phyloP scores from a whole-genome alignment of 371 early-diverging fungal species.

The Mitosporidium daphniae region DNA sequence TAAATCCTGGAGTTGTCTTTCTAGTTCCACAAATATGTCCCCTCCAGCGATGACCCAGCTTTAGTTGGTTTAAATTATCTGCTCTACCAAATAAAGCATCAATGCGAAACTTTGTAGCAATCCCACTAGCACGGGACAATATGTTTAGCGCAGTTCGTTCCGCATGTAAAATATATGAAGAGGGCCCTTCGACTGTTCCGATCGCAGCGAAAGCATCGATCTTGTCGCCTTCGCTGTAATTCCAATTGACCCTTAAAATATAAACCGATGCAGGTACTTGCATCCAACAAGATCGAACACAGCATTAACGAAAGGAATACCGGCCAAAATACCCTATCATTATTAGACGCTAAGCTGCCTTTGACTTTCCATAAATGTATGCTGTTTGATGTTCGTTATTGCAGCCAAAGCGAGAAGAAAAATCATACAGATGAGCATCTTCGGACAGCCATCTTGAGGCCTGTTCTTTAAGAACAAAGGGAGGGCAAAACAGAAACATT shows the following conservation, averaged over 20 bases:
- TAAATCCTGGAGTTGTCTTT: constrained; percentile 89
- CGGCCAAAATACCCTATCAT: constrained; percentile 39
- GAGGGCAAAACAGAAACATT: too few relatives aligned
- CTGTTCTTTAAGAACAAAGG: too few relatives aligned
- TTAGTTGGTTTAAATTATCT: constrained; percentile 19
- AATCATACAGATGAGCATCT: too few relatives aligned
- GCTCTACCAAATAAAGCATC: constrained; percentile 6
- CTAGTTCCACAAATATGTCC: constrained; percentile 76
- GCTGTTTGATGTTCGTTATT: too few relatives aligned
- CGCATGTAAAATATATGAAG: constrained; percentile 44
- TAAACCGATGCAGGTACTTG: too few relatives aligned
- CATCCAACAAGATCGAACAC: constrained; percentile 54
- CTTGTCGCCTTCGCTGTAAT: constrained; percentile 26
- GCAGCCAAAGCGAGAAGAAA: too few relatives aligned
- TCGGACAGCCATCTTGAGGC: too few relatives aligned
- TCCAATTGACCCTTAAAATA: constrained; percentile 63
- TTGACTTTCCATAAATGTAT: constrained; percentile 55
- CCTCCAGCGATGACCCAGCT: constrained; percentile 23
- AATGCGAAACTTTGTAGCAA: constrained; percentile 22
- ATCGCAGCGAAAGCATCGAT: constrained; percentile 4
- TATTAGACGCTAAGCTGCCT: constrained; percentile 7
- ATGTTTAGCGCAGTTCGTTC: constrained; percentile 75
- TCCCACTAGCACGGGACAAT: constrained; percentile 57
- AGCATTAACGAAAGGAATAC: constrained; percentile 66
- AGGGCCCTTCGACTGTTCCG: constrained; percentile 40